These are phyloP conservation scores for Polychaeton citri DNA, from an alignment of 2,329 filamentous ascomycete genomes.

Conservation along the genomic window DNA sequence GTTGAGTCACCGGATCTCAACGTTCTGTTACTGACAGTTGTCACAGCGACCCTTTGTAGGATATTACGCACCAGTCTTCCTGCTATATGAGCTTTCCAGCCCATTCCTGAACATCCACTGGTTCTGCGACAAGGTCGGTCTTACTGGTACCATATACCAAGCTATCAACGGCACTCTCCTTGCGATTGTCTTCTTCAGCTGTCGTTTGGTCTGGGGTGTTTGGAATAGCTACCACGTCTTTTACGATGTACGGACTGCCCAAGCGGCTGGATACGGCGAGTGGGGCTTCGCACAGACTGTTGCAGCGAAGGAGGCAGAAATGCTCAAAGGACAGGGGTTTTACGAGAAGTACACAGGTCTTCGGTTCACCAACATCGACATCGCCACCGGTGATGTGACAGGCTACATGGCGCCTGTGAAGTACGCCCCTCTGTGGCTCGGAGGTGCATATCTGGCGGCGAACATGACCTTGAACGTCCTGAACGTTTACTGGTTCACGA, in stretches of 20 bases:
- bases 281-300: neutral
- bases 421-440: constrained; percentile 56
- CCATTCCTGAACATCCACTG: constrained; percentile 82
- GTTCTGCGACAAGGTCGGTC: constrained; percentile 77
- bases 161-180: constrained; percentile 65
- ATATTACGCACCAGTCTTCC: constrained; percentile 68
- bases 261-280: constrained; percentile 13
- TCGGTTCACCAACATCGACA: neutral
- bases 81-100: constrained; percentile 76
- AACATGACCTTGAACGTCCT: constrained; percentile 62
- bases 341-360: neutral
- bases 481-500: constrained; percentile 76
- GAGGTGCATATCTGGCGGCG: constrained; percentile 50
- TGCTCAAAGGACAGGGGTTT: neutral
- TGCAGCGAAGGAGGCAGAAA: neutral
- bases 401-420: constrained; percentile 14
- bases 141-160: constrained; percentile 62
- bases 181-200: constrained; percentile 60
- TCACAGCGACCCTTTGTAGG: constrained; percentile 67
- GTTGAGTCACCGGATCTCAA: neutral
- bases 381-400: neutral
- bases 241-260: constrained; percentile 49
- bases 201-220: constrained; percentile 65
- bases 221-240: constrained; percentile 54
- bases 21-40: constrained; percentile 1